Base-by-base conservation (phyloP, 176 grass and related monocot species). In the Puya raimondii region DNA sequence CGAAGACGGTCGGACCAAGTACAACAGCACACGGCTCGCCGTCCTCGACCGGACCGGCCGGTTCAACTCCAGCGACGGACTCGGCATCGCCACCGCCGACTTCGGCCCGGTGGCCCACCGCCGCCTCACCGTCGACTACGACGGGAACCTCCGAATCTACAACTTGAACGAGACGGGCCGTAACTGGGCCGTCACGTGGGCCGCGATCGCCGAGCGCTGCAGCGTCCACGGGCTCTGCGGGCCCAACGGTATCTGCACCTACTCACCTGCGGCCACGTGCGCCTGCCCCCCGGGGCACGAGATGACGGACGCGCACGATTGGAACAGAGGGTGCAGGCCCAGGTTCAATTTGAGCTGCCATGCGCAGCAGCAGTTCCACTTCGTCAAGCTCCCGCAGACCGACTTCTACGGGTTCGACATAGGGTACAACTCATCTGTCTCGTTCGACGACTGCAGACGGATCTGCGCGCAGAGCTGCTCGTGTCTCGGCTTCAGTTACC, bases 141-240 rank as follows among this genome's bases (percentile, higher is more conserved):
- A 96, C 64, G 91, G 91, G 7, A 90, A 87, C 73, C 57, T 90
- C 77, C 82, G 84, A 74, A 84, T 96, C 66, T 96, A 96, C 73
- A 96, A 88, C 73, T 79, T 91, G 71, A 85, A 91, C 69, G 77
- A 50, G 59, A 83, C 85, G 76, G 69, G 50, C 3, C 67, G 81
- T 10, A 74, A 33, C 17, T 96, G 88, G 91, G 67, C 2, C 20
- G 20, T 91, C 58, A 74, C 82, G 16, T 84, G 84, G 63, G 21
- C 79, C 20, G 79, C 70, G 57, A 33, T 85, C 2, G 5, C 21
- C 27, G 26, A 80, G 79, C 74, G 72, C 42, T 91, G 84, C 23
- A 76, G 73, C 70, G 84, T 91, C n/a, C 91, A 91, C 23, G 91
- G 85, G 12, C 69, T 96, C 50, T 96, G 91, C 77, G 91, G 91